Base-by-base conservation (phyloP, 176 grass and related monocot species). In the Oryza glaberrima region DNA sequence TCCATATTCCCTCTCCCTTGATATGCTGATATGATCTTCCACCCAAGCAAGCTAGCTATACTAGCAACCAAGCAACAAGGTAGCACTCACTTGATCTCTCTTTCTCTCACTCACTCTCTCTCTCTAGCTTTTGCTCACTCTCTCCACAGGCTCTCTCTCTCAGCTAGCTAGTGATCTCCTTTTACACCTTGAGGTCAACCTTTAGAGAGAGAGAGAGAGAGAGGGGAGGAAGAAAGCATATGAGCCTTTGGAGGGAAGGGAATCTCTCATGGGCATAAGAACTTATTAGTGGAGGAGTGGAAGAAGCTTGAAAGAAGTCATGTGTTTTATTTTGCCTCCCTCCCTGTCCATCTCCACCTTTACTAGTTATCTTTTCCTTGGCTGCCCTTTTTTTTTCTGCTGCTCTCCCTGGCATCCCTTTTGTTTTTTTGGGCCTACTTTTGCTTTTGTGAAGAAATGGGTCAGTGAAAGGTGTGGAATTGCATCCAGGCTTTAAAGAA, bases 401-500 rank as follows among this genome's bases (percentile, higher is more conserved):
- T 38, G 7, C n/a, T 26, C 6, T 66, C 64, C 70, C 67, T 79
- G 34, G 48, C 66, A 44, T 74, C 70, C 5, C 17, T 77, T 69
- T 38, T 67, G 81, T 85, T 41, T 28, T 79, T 69, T 65, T n/a
- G 15, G 26, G 15, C 72, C 77, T 84, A n/a, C 84, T 93, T 90
- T 90, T 75, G 78, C 91, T 85, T 93, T 79, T 77, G 43, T 51
- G 46, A 90, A 88, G 85, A 93, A 90, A 87, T 82, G 82, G 82
- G 88, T 52, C 61, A 76, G 78, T 63, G 54, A 90, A 90, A 87
- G 75, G 44, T 52, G 85, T 73, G 11, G 4, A 67, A 81, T 72
- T 89, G 84, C 76, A 84, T 87, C 79, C 79, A 87, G 87, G 74
- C 81, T 87, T 87, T 85, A 85, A 71, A 81, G 77, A 88, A 51